These are phyloP conservation scores for Ophiostoma sp. DNA, from an alignment of 2,329 filamentous ascomycete genomes.

Conservation along the genomic window DNA sequence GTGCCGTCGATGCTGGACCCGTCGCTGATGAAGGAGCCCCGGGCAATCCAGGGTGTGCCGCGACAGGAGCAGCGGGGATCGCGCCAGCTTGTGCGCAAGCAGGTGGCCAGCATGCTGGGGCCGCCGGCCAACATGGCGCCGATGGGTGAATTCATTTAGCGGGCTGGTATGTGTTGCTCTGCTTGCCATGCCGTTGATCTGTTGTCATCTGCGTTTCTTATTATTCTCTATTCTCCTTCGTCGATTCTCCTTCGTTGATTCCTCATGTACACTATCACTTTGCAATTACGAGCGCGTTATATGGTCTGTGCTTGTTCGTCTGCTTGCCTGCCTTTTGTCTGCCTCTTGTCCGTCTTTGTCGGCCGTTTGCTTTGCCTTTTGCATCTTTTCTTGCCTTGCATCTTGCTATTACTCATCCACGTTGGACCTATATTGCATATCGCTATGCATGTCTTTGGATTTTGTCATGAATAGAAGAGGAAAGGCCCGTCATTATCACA, in stretches of 20 bases:
- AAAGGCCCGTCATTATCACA: neutral
- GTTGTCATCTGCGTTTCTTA: neutral
- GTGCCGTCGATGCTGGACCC: slow-evolving; percentile 81
- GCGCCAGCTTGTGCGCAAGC: slow-evolving; percentile 50
- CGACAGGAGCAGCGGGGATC: slow-evolving; percentile 50
- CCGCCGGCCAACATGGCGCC: slow-evolving; percentile 27
- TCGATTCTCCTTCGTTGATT: neutral
- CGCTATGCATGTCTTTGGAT: neutral
- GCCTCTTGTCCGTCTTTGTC: neutral
- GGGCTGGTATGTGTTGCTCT: neutral
- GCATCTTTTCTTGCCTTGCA: neutral
- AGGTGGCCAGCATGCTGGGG: slow-evolving; percentile 42
- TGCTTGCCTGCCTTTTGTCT: neutral
- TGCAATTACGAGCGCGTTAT: slow-evolving; percentile 3
- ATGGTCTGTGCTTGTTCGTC: neutral
- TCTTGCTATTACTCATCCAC: neutral
- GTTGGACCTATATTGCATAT: neutral
- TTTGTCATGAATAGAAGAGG: neutral
- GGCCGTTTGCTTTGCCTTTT: neutral
- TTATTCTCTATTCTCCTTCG: neutral
- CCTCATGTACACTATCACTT: slow-evolving; percentile 14
- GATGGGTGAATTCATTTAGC: slow-evolving; percentile 14
- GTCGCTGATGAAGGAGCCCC: slow-evolving; percentile 83
- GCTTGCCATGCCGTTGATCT: neutral
- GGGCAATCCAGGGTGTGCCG: slow-evolving; percentile 84